Base-by-base conservation (phyloP, 768 basidiomycete genomes). In the Amanita rimosa region DNA sequence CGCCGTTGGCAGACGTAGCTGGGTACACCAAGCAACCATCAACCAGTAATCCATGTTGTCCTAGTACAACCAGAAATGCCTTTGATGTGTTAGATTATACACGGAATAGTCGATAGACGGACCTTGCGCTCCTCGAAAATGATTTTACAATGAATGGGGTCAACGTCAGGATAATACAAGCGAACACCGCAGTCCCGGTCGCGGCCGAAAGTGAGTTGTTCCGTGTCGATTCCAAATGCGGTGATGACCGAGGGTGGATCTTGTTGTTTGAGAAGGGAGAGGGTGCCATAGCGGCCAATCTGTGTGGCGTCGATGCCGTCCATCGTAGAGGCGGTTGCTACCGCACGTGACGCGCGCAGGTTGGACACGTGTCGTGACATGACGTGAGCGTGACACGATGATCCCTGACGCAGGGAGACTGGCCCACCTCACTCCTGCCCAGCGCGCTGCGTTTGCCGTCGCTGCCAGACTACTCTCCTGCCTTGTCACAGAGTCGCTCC, bases 211-310 rank as follows among this genome's bases (percentile, higher is more conserved):
- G 84, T 82, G 44, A 85, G 66, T 45, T 75, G 68, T 17, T 78
- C 72, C 3, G 77, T 70, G 64, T 88, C 85, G 55, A 88, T 78
- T 3, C 85, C 85, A 52, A 82, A 88, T 1, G 81, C 70, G 1
- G 85, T 80, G 21, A 85, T 65, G 7, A 75, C 64, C 0, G 64
- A 62, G 45, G 69, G 62, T 1, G 67, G 62, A 17, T 74, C 70
- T 40, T 64, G 67, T 10, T 68, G 66, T 55, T 81, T 83, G 62
- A 85, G 67, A 45, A 85, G 67, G 43, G 76, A 75, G 3, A 87
- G 64, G 0, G 81, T 81, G 4, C 84, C 84, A 57, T 73, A 81
- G 44, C 72, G 69, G 7, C 84, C 84, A n/a, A 83, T 67, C 53
- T 78, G 76, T 8, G 48, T 21, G 17, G 24, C 34, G 41, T 49